Base-by-base conservation (phyloP, 2,329 filamentous ascomycete species). In the Xylariaceae sp. region DNA sequence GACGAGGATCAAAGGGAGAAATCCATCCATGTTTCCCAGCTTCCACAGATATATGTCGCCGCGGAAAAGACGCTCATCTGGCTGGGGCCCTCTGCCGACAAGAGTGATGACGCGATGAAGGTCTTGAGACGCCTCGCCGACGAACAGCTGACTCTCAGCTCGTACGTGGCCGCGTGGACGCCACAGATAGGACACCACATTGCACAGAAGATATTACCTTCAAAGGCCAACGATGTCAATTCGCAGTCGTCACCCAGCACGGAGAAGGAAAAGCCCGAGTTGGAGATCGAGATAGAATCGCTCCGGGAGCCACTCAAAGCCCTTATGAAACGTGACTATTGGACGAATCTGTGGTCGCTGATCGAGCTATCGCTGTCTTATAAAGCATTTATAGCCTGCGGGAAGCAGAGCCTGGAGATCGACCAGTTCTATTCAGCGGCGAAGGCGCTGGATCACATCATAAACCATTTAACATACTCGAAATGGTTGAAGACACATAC, bases 31-130 rank as follows among this genome's bases (percentile, higher is more conserved):
- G 42, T 60, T 14, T 22, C 54, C 9, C 58, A 60, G 17, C 49
- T 63, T 7, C 45, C 59, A 2, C 47, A 50, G 16, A 59, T 63
- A 19, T 60, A 45, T 39, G 47, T 53, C 14, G 41, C 39, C 9
- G 60, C 59, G 0, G 50, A 55, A 11, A 60, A 54, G 36, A 57
- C 56, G 2, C 22, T 63, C 5, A 47, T 62, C n/a, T 63, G 58
- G 55, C 47, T 63, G 17, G 60, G 60, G 13, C 11, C 16, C 6
- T n/a, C 54, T 1, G 54, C 42, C 1, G 55, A 61, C 7, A 46
- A 41, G 13, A 63, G 60, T 40, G 54, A 61, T 14, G 59, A 58
- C 19, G 60, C 60, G 2, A 60, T 63, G 60, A 53, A 53, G 18
- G 55, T 54, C 17, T 36, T 63, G 18, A 34, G 56, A 16, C 55